Conservation (phyloP, 202 grass and related monocot species). For the Digitaria exilis region DNA sequence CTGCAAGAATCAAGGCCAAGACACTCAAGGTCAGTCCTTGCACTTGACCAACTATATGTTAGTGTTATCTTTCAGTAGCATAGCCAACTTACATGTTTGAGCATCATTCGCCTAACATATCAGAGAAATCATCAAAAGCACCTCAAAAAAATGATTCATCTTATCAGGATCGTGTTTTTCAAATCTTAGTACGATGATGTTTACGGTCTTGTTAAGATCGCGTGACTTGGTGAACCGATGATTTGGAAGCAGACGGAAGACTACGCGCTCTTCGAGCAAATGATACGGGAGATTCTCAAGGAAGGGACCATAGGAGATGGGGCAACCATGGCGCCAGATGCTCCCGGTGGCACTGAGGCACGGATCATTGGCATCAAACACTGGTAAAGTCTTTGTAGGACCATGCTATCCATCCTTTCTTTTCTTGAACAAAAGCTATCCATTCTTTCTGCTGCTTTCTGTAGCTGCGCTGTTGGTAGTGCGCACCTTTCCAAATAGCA, state of each 20-base stretch:
- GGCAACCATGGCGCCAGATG: neutral
- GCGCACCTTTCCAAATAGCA: conserved; percentile 23
- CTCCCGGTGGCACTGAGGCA: neutral
- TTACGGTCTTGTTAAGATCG: neutral
- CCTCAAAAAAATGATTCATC: neutral
- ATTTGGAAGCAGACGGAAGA: conserved; percentile 68
- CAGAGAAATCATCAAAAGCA: neutral
- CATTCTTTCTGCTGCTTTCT: conserved; percentile 2
- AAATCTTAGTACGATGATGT: neutral
- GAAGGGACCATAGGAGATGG: conserved; percentile 24
- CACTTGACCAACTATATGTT: neutral
- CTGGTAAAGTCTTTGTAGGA: conserved; percentile 51
- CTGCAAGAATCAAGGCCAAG: conserved; percentile 72
- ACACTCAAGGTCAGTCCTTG: conserved; percentile 54
- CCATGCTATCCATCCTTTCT: neutral
- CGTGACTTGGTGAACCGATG: neutral
- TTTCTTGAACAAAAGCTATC: neutral
- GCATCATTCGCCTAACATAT: neutral
- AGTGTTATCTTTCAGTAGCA: neutral
- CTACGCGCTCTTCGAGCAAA: conserved; percentile 63
- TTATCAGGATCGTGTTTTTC: neutral
- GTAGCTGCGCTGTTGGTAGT: neutral
- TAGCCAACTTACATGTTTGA: neutral
- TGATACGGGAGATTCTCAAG: conserved; percentile 56
- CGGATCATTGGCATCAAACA: conserved; percentile 62